Percentiles rank a stretch among this genome's conserved stretches.
Conservation (phyloP, 257 asterid species). For the Fraxinus cuspidata region DNA sequence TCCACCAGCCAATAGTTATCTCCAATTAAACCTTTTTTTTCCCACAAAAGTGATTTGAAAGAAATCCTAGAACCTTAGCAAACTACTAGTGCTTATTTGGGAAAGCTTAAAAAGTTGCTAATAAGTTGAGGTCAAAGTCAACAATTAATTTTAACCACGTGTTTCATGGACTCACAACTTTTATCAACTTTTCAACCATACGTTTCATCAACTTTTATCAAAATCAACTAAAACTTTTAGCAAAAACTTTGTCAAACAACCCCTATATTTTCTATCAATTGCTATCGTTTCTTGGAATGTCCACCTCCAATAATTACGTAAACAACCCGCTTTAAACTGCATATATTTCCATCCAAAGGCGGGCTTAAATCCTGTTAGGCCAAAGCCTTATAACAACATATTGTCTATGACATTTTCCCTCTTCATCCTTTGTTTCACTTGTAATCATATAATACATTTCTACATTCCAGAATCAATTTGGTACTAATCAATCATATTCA, state of each 20-base stretch:
- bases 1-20: slow-evolving; percentile 5
- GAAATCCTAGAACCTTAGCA: background rate
- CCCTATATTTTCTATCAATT: background rate
- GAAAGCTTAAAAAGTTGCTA: no score
- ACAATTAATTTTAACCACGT: no score
- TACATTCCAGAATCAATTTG: background rate
- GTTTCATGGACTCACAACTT: no score
- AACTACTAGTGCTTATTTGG: background rate
- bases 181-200: no score
- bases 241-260: no score
- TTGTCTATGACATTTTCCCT: background rate
- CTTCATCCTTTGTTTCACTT: slow-evolving; percentile 7
- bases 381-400: background rate
- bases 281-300: background rate
- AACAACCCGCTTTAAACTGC: background rate
- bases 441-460: slow-evolving; percentile 2
- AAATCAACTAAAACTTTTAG: no score
- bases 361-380: background rate
- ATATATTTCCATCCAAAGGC: background rate
- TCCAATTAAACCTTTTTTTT: background rate
- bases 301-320: background rate
- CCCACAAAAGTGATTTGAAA: background rate
- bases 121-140: no score
- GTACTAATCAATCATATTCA: background rate
- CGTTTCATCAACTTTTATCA: no score